Conservation (phyloP, 1,284 basidiomycete species). For the Trichosporon inkin region DNA sequence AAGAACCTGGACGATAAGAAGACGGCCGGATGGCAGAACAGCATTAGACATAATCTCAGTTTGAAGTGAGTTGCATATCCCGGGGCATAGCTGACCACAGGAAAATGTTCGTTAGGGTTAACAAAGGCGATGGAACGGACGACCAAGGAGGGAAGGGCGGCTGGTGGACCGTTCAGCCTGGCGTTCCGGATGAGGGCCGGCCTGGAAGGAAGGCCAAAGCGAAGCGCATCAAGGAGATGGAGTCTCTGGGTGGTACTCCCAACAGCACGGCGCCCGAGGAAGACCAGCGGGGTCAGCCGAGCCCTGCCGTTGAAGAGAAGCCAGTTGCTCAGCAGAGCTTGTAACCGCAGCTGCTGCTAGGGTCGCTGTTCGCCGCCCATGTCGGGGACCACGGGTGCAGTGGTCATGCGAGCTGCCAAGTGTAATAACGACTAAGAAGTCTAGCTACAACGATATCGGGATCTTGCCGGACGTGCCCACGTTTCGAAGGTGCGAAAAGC, state of each 20-base stretch:
- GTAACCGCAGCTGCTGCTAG: not conserved
- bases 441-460: not conserved
- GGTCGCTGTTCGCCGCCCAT: not conserved
- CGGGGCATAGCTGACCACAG: constrained; percentile 23
- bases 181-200: constrained; percentile 47
- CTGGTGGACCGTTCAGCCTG: constrained; percentile 51
- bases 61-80: constrained; percentile 42
- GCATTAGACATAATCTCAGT: constrained; percentile 49
- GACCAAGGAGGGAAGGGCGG: constrained; percentile 49
- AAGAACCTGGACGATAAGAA: constrained; percentile 49
- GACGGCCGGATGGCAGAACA: constrained; percentile 50
- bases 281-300: not conserved
- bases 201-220: constrained; percentile 48
- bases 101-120: constrained; percentile 51
- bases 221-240: constrained; percentile 20
- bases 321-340: not conserved
- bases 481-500: not conserved
- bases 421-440: no score
- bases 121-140: constrained; percentile 45
- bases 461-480: not conserved
- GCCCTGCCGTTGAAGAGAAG: not conserved
- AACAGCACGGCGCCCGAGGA: not conserved
- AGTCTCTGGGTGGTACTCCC: not conserved
- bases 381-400: no score
- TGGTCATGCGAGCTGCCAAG: no score